Evolutionary conservation across 1,284 basidiomycete genomes (phyloP).

Genomic region (Marasmius tenuissimus): DNA sequence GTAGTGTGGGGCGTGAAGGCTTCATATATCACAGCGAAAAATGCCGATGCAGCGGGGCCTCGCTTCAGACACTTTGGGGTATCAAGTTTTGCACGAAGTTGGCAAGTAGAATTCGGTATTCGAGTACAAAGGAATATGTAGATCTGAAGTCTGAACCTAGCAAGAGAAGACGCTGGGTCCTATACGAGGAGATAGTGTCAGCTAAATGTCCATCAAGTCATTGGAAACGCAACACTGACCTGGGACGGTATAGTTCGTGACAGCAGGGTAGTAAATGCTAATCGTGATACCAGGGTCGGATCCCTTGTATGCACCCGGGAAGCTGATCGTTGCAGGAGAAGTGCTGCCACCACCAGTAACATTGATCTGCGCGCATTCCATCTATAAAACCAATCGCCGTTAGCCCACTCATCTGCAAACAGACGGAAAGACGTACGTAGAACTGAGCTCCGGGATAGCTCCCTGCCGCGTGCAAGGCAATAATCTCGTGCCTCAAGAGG

Average conservation of each 20-base stretch:
- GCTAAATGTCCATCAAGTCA: too few species aligned
- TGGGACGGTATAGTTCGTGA: constrained; percentile 39
- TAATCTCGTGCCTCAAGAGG: constrained; percentile 31
- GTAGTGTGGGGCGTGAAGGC: too few species aligned
- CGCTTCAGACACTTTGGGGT: too few species aligned
- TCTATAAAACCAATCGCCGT: constrained; percentile 19
- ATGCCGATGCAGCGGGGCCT: too few species aligned
- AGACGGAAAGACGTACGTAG: constrained; percentile 31
- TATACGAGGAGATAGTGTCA: too few species aligned
- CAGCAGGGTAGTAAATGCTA: constrained; percentile 32
- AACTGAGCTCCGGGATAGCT: constrained; percentile 52
- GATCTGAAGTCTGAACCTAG: too few species aligned
- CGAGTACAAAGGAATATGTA: too few species aligned
- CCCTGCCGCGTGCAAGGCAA: constrained; percentile 29
- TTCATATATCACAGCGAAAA: too few species aligned
- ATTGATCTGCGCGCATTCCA: constrained; percentile 39
- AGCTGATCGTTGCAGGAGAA: constrained; percentile 46
- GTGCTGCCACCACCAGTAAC: constrained; percentile 46
- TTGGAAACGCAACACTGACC: constrained; percentile 22
- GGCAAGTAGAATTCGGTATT: too few species aligned
- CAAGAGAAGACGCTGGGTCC: too few species aligned
- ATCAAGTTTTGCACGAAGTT: too few species aligned
- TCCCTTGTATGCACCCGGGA: constrained; percentile 49
- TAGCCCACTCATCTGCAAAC: not conserved
- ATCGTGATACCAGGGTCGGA: constrained; percentile 43